Evolutionary conservation across 768 basidiomycete species (phyloP).

Genomic region (Trametes gibbosa): DNA sequence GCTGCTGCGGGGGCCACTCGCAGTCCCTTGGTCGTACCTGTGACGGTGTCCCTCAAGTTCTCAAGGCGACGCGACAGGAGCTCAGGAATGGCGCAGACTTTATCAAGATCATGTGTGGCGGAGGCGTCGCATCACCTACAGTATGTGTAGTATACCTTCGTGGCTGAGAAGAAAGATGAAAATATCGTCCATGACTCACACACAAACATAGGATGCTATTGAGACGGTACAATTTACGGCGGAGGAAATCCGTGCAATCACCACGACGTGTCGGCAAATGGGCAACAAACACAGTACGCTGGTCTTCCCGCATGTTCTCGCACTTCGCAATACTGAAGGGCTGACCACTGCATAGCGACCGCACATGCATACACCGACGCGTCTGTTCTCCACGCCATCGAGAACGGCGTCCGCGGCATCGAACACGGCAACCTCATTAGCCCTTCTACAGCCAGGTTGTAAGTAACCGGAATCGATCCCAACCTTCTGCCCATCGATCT

Average conservation of each 20-base stretch:
- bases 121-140: constrained; percentile 42
- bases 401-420: constrained; percentile 44
- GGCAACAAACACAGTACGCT: constrained; percentile 36
- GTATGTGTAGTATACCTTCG: constrained; percentile 13
- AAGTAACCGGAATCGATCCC: background rate
- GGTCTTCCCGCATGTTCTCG: background rate
- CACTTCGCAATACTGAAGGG: background rate
- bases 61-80: constrained; percentile 37
- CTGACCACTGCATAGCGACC: constrained; percentile 21
- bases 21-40: constrained; percentile 31
- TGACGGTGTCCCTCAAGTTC: constrained; percentile 38
- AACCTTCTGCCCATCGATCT: background rate
- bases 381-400: constrained; percentile 42
- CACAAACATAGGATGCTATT: constrained; percentile 31
- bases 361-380: constrained; percentile 38
- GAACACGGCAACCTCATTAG: constrained; percentile 48
- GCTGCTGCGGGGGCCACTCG: constrained; percentile 37
- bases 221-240: constrained; percentile 43
- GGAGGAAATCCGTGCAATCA: constrained; percentile 44
- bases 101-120: constrained; percentile 41
- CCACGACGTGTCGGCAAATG: constrained; percentile 40
- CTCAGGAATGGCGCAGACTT: constrained; percentile 41
- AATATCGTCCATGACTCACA: too few relatives aligned
- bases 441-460: constrained; percentile 36
- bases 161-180: background rate